Base-by-base conservation (phyloP, 345 rosid genomes). In the Microthlaspi erraticum region DNA sequence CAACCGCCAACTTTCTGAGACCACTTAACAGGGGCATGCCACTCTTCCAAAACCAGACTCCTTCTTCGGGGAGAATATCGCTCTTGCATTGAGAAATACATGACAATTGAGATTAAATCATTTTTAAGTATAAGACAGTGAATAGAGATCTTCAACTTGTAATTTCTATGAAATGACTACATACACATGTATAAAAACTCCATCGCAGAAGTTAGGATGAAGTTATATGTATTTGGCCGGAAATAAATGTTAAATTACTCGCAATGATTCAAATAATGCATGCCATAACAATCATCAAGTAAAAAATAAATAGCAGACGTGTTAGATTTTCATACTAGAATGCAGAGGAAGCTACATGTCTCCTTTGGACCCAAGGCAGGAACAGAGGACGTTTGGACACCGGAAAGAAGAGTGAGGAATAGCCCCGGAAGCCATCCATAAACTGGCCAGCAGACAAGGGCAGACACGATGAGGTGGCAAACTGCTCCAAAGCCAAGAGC, bases 401-500 rank as follows among this genome's bases (percentile, higher is more conserved):
- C 83, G 4, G 85, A 77, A 53, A 94, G 87, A 69, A 94, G 86
- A 37, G 96, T 83, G 81, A 82, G 88, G 79, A 94, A 91, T 77
- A 94, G 95, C 53, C 96, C 92, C 44, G 99, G 99, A 77, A 87
- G 75, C 99, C 99, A 94, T 55, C 91, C 96, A 86, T 82, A 81
- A 26, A 89, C 83, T 18, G 99, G 96, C 99, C 99, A 94, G 81
- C 81, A 91, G 66, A 91, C 82, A 81, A 94, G 95, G 36, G 97
- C 91, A 17, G 99, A 91, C 66, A 88, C 97, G 45, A 82, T 55
- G 73, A 94, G 95, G 82, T 91, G 99, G 83, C 96, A 91, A 49
- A 91, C 89, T 76, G 95, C 90, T 82, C 93, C 97, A 71, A 88
- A 94, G 69, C 97, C 86, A 72, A 94, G 97, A 17, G 96, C 97